Conservation (phyloP, 2,329 filamentous ascomycete genomes). For the Blastomyces parvus region DNA sequence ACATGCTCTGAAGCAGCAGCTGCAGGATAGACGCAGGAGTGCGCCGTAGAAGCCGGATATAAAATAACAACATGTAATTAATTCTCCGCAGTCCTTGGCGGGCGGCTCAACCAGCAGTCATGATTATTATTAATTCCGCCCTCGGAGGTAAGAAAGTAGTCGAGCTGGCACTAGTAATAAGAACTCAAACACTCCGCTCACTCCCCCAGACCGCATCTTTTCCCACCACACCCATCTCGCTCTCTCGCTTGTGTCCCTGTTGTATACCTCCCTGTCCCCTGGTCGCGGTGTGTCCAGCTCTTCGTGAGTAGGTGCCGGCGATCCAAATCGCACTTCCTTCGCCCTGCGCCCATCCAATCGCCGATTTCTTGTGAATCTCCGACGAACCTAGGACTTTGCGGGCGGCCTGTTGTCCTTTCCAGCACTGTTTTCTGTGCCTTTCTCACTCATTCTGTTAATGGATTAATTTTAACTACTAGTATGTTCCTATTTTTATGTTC, state of each 20-base stretch:
- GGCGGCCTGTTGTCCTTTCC: background rate
- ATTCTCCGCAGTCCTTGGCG: no score
- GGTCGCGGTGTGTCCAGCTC: background rate
- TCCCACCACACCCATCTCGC: background rate
- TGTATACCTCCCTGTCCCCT: background rate
- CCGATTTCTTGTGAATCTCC: background rate
- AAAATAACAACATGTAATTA: no score
- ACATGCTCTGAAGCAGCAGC: no score
- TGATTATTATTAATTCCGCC: no score
- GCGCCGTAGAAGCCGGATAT: background rate
- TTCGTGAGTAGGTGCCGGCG: background rate
- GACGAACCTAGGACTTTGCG: background rate
- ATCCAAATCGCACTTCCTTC: background rate
- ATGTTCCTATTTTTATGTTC: background rate
- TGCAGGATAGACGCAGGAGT: background rate
- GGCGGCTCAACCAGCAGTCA: no score
- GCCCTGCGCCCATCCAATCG: background rate
- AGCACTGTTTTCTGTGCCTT: no score
- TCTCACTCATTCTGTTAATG: background rate
- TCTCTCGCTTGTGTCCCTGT: background rate
- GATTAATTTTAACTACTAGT: background rate
- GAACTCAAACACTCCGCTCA: no score
- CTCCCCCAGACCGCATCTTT: no score
- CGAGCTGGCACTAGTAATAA: no score
- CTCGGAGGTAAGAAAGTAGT: no score